Conservation (phyloP, 345 rosid species). For the Cochlearia excelsa region DNA sequence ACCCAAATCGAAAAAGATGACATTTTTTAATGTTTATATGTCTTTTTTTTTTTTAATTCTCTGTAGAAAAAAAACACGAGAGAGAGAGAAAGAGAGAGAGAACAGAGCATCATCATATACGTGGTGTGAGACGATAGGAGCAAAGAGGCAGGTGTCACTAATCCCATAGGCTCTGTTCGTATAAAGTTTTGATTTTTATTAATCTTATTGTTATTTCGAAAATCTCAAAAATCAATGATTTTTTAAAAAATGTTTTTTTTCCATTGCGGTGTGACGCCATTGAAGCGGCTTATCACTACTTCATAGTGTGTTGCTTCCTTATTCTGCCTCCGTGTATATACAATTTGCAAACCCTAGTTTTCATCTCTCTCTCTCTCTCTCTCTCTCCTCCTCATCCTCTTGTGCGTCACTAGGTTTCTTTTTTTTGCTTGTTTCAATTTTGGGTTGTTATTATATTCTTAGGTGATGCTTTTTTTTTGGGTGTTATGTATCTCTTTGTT, state of each 20-base stretch:
- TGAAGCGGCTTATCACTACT: constrained; percentile 35
- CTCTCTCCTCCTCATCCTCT: constrained; percentile 2
- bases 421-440: constrained; percentile 23
- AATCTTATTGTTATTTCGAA: constrained; percentile 15
- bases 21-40: neutral
- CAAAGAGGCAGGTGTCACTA: constrained; percentile 46
- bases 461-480: neutral
- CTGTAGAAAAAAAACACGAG: neutral
- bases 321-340: constrained; percentile 30
- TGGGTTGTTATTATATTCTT: constrained; percentile 23
- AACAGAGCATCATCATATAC: constrained; percentile 15
- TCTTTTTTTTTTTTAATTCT: too few species aligned
- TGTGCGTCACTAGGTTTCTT: constrained; percentile 24
- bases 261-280: constrained; percentile 41
- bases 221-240: neutral
- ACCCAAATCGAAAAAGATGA: constrained; percentile 20
- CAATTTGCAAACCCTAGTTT: constrained; percentile 41
- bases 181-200: constrained; percentile 5
- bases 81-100: constrained; percentile 13
- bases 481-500: constrained; percentile 22
- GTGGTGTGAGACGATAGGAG: constrained; percentile 41
- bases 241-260: constrained; percentile 5
- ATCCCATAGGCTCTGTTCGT: constrained; percentile 33
- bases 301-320: constrained; percentile 26
- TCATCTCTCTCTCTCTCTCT: constrained; percentile 11